phyloP scores from a whole-genome alignment of 805 yeast species.

The Debaryomyces hansenii region DNA sequence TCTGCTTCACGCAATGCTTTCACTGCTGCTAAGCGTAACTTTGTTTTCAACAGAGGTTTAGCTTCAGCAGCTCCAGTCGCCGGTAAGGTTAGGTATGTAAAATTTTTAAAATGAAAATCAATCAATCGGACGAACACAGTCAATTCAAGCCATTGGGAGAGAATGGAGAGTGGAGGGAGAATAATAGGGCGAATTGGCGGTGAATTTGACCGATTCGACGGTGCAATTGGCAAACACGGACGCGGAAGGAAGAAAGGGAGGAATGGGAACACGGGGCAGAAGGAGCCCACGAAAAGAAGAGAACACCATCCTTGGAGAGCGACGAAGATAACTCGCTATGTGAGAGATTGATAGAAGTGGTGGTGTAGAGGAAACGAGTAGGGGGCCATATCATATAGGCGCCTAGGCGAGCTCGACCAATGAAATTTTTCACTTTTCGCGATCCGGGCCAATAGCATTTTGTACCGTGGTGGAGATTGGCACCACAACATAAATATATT shows the following conservation, averaged over 20 bases:
- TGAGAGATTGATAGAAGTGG: not conserved
- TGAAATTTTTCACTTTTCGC: conserved; percentile 21
- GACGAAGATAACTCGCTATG: too few relatives aligned
- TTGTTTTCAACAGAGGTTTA: conserved; percentile 70
- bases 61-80: conserved; percentile 72
- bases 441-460: conserved; percentile 3
- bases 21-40: conserved; percentile 83
- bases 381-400: not conserved
- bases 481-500: not conserved
- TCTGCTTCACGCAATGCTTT: conserved; percentile 78
- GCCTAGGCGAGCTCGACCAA: conserved; percentile 19
- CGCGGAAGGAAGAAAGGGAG: not conserved
- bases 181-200: not conserved
- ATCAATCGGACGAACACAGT: not conserved
- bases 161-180: not conserved
- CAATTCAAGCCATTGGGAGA: not conserved
- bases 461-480: not conserved
- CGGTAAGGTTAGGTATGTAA: conserved; percentile 88
- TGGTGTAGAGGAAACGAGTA: not conserved
- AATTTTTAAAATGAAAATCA: not conserved
- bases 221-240: not conserved
- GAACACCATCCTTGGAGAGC: too few relatives aligned
- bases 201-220: not conserved
- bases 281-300: not conserved
- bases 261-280: not conserved